Percentiles rank a stretch among this genome's conserved stretches.
phyloP scores from a whole-genome alignment of 768 basidiomycete species.

The Panaeolus papilionaceus region DNA sequence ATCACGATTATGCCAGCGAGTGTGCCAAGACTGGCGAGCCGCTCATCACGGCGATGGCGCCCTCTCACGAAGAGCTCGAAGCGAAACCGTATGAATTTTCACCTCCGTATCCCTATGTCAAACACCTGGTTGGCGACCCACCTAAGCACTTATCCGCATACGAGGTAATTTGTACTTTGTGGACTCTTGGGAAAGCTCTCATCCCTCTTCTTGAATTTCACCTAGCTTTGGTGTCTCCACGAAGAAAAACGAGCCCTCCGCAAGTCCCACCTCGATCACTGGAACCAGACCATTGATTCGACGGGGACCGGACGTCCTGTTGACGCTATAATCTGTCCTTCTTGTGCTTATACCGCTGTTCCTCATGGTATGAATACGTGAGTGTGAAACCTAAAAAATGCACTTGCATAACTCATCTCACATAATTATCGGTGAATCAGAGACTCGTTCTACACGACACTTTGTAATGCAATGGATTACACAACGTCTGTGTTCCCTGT shows the following conservation, averaged over 20 bases:
- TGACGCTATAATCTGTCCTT: slow-evolving; percentile 75
- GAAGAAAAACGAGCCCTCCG: slow-evolving; percentile 55
- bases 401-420: neutral
- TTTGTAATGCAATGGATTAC: slow-evolving; percentile 74
- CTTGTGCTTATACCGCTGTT: slow-evolving; percentile 62
- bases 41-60: slow-evolving; percentile 59
- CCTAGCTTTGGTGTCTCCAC: slow-evolving; percentile 69
- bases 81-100: slow-evolving; percentile 28
- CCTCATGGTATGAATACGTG: slow-evolving; percentile 68
- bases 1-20: slow-evolving; percentile 51
- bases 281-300: slow-evolving; percentile 54
- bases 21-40: slow-evolving; percentile 62
- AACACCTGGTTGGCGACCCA: slow-evolving; percentile 50
- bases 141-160: slow-evolving; percentile 44
- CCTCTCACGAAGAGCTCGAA: slow-evolving; percentile 32
- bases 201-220: slow-evolving; percentile 32
- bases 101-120: slow-evolving; percentile 44
- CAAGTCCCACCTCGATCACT: slow-evolving; percentile 66
- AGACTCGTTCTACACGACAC: slow-evolving; percentile 61
- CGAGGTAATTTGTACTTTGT: slow-evolving; percentile 38
- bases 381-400: slow-evolving; percentile 21
- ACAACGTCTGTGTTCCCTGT: slow-evolving; percentile 67
- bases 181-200: neutral
- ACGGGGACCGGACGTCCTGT: slow-evolving; percentile 75
- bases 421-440: slow-evolving; percentile 35